Conservation (phyloP, 176 grass and related monocot genomes). For the Oryza brachyantha region DNA sequence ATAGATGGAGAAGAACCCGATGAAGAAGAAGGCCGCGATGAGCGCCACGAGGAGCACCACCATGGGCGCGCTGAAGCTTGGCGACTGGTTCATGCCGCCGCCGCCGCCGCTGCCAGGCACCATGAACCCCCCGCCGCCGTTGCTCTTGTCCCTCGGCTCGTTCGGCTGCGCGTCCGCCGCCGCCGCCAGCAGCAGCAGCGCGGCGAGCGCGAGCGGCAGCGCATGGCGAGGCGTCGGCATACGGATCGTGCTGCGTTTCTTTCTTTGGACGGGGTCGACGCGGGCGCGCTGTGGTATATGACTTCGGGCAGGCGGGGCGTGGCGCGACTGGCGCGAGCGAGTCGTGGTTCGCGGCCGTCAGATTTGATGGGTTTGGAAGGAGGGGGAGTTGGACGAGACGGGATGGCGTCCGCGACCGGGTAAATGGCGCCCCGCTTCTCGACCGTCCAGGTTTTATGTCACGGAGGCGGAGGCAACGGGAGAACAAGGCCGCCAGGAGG, state of each 20-base stretch:
- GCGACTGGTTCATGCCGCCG: background rate
- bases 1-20: slow-evolving; percentile 76
- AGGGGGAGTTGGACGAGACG: background rate
- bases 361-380: slow-evolving; percentile 1
- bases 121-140: background rate
- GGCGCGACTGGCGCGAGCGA: background rate
- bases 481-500: no score
- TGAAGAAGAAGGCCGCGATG: slow-evolving; percentile 59
- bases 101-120: background rate
- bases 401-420: background rate
- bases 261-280: slow-evolving; percentile 14
- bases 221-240: slow-evolving; percentile 12
- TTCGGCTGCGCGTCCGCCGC: slow-evolving; percentile 21
- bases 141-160: background rate
- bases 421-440: no score
- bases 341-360: background rate
- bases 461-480: no score
- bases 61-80: slow-evolving; percentile 63
- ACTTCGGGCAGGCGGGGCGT: background rate
- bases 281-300: background rate
- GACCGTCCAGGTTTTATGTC: no score
- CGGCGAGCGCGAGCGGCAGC: background rate
- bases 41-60: slow-evolving; percentile 64
- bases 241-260: background rate
- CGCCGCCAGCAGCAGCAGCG: slow-evolving; percentile 12